These are phyloP conservation scores for Nakaseomyces uthaithaninus DNA, from an alignment of 1,139 yeast genomes.

Conservation along the genomic window DNA sequence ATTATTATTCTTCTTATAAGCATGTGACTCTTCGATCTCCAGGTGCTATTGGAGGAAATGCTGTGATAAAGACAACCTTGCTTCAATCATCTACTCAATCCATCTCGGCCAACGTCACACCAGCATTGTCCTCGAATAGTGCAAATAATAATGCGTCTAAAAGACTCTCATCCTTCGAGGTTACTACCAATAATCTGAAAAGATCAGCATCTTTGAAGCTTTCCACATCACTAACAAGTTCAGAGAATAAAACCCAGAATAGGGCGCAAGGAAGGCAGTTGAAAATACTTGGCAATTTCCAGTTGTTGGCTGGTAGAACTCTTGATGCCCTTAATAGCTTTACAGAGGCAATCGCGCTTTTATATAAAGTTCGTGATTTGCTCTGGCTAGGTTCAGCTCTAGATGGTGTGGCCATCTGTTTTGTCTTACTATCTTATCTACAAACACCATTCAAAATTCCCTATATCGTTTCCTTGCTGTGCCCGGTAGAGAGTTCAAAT, in stretches of 20 bases:
- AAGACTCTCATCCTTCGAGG: constrained; percentile 22
- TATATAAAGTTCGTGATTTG: constrained; percentile 61
- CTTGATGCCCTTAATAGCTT: constrained; percentile 63
- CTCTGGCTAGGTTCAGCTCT: constrained; percentile 84
- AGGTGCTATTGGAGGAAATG: constrained; percentile 50
- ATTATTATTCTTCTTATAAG: constrained; percentile 59
- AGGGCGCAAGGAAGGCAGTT: constrained; percentile 63
- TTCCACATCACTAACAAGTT: constrained; percentile 28
- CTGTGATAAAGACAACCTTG: constrained; percentile 32
- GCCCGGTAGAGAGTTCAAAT: constrained; percentile 23
- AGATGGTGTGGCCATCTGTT: constrained; percentile 67
- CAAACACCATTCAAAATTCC: constrained; percentile 59
- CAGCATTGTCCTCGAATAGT: constrained; percentile 9
- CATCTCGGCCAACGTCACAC: constrained; percentile 4
- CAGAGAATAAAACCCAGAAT: constrained; percentile 46
- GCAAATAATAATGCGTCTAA: constrained; percentile 9
- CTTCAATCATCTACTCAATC: not conserved
- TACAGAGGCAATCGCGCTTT: constrained; percentile 56
- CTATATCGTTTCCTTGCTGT: constrained; percentile 32
- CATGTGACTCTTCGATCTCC: constrained; percentile 72
- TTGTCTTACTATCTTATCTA: constrained; percentile 52
- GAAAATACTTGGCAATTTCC: constrained; percentile 70
- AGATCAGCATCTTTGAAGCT: constrained; percentile 28
- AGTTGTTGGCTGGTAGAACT: constrained; percentile 70
- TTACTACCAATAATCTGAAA: constrained; percentile 20